Evolutionary conservation across 257 asterid species (phyloP), one percentile per base, ranked within the genome.

Genomic region (Petunia axillaris): DNA sequence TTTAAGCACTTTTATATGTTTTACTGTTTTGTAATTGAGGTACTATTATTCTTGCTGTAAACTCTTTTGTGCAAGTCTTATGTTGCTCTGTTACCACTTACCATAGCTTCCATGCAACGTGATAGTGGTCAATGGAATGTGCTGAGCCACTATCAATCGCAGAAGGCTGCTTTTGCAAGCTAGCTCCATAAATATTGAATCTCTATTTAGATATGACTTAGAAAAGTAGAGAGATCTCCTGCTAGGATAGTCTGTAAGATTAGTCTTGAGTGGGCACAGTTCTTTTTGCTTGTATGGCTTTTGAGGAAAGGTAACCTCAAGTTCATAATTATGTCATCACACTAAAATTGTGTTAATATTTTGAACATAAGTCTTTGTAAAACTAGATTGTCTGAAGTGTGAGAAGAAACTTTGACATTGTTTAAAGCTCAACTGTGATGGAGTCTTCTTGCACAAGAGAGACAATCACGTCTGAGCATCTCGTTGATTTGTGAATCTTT

Each of bases 241-340:
- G 58, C 58, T 41, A 70, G 59, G 39, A 46, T 48, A 70, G 59
- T 70, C 41, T 8, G 76, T 58, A 70, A 44, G 58, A 46, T 70
- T 2, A 48, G 46, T 16, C 76, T 44, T 46, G 76, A 46, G 2
- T 16, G 38, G 2, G 64, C 13, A 16, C 64, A 59, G 64, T 59
- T 70, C 58, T 70, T 70, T 10, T 38, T 46, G 58, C 58, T 8
- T 70, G 58, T 70, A 54, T 70, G 37, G 76, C 44, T 70, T 40
- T 46, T 70, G 76, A 44, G 58, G 41, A 70, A 25, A 46, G 76
- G 76, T 54, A 70, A 46, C 76, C 16, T n/a, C 46, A 46, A 44
- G 76, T 70, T 46, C 76, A 70, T 70, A 25, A 44, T 46, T 46
- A n/a, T 70, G 58, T 70, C 76, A 5, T 9, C 76, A 68, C 57